These are phyloP conservation scores for Dipteronia sinensis DNA, from an alignment of 345 rosid genomes.

Conservation along the genomic window DNA sequence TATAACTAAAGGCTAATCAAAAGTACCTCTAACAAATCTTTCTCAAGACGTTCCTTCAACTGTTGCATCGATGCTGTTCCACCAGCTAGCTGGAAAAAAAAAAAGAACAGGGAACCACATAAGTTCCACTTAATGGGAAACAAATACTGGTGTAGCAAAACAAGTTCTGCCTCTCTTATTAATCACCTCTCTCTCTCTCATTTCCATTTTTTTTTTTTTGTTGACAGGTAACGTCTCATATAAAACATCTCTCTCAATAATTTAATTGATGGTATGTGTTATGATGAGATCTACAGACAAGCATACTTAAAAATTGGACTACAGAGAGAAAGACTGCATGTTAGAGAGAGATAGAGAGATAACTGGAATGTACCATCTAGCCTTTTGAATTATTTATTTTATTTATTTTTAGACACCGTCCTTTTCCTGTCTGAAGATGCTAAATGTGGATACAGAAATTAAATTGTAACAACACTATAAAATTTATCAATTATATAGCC, in stretches of 20 bases:
- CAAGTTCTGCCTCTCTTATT: background rate
- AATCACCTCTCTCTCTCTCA: background rate
- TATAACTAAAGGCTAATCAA: background rate
- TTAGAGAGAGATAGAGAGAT: background rate
- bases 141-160: background rate
- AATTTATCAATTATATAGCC: background rate
- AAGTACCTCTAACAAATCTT: slow-evolving; percentile 89
- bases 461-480: background rate
- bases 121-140: slow-evolving; percentile 2
- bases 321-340: background rate
- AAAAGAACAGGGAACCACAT: slow-evolving; percentile 13
- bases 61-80: slow-evolving; percentile 99
- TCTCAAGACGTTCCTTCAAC: slow-evolving; percentile 96
- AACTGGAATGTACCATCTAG: background rate
- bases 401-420: background rate
- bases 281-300: background rate
- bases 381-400: background rate
- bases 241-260: background rate
- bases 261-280: background rate
- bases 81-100: slow-evolving; percentile 81
- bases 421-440: background rate
- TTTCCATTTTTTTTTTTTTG: no score
- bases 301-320: background rate
- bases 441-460: background rate
- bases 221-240: background rate